Evolutionary conservation across 768 basidiomycete genomes (phyloP).

Genomic region (Rhizopogon roseolus): DNA sequence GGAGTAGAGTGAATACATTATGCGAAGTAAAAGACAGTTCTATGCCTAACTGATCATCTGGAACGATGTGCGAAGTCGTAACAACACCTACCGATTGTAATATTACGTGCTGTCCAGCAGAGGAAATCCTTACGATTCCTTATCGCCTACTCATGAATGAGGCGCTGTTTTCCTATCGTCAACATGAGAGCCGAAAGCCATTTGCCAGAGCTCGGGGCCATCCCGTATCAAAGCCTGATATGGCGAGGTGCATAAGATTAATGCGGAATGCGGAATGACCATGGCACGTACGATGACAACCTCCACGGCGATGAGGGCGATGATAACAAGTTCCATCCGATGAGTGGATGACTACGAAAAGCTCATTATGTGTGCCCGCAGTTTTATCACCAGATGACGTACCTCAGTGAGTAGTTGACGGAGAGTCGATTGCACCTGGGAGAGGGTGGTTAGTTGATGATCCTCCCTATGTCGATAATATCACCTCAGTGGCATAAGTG

Average conservation of each 20-base stretch:
- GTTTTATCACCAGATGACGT: not conserved
- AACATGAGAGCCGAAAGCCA: conserved; percentile 27
- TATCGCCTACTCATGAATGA: not conserved
- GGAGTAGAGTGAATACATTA: not conserved
- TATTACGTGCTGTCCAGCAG: not conserved
- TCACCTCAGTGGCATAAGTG: conserved; percentile 78
- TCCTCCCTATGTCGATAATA: conserved; percentile 3
- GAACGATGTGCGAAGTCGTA: not conserved
- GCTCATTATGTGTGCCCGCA: not conserved
- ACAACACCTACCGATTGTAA: not conserved
- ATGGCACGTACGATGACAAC: conserved; percentile 72
- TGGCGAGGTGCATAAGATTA: not conserved
- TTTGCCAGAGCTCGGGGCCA: conserved; percentile 71
- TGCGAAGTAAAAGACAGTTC: not conserved
- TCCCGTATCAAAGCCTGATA: conserved; percentile 69
- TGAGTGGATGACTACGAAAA: conserved; percentile 71
- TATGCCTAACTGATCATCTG: not conserved
- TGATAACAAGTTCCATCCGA: conserved; percentile 94
- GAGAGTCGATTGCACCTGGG: conserved; percentile 78
- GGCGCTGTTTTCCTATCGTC: conserved; percentile 3
- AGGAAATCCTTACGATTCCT: not conserved
- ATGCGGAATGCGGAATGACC: not conserved
- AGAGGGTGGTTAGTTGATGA: not conserved
- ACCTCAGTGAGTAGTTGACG: conserved; percentile 86
- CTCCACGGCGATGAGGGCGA: conserved; percentile 89